These are phyloP conservation scores for Alliaria petiolata DNA, from an alignment of 345 rosid species.

Conservation along the genomic window DNA sequence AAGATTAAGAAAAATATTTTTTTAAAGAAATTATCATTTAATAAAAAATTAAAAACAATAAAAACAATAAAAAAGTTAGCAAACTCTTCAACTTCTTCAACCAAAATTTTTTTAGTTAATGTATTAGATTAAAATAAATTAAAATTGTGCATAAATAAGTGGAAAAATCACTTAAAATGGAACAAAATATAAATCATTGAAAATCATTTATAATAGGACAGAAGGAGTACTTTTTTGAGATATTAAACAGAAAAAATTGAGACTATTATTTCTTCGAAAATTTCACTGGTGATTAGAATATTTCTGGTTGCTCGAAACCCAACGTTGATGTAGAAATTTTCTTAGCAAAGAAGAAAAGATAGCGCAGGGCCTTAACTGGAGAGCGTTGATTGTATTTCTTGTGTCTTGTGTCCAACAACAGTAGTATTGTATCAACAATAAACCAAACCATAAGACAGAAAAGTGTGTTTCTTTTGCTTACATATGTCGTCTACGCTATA, in stretches of 20 bases:
- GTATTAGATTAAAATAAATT: too few species aligned
- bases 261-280: background rate
- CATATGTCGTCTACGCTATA: background rate
- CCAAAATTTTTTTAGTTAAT: too few species aligned
- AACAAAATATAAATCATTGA: too few species aligned
- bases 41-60: too few species aligned
- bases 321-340: conserved; percentile 1
- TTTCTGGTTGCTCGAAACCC: background rate
- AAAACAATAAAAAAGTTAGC: too few species aligned
- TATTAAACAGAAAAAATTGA: background rate
- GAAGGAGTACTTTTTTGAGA: too few species aligned
- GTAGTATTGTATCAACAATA: background rate
- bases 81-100: too few species aligned
- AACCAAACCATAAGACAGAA: conserved; percentile 13
- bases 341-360: conserved; percentile 26
- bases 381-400: background rate
- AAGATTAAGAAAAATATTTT: too few species aligned
- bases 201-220: too few species aligned
- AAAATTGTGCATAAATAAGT: too few species aligned
- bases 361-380: conserved; percentile 15
- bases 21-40: too few species aligned
- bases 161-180: too few species aligned
- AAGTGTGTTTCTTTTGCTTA: background rate
- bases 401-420: background rate
- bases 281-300: background rate